Evolutionary conservation across 768 basidiomycete genomes (phyloP), one percentile per base, ranked within the genome.

Genomic region (Filobasidium floriforme): DNA sequence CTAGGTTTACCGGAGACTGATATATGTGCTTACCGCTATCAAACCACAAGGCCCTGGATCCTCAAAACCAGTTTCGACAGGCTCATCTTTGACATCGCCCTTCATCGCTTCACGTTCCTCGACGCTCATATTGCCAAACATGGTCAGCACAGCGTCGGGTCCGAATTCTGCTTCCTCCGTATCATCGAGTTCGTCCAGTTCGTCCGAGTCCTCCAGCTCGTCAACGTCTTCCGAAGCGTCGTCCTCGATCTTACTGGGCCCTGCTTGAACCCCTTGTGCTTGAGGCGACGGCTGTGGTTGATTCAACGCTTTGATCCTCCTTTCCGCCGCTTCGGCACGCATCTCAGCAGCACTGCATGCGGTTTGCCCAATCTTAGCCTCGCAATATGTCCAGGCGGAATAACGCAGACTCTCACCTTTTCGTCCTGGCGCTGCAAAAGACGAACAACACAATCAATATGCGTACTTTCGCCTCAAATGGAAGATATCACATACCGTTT

Each of bases 271-370:
- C 49, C 4, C 3, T 51, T 12, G 18, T 32, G 22, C 29, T 24
- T 22, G 55, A 15, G 14, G 2, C 15, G 29, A 49, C 18, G 46
- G 14, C 22, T 49, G 46, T 22, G 59, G 40, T 26, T 40, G 32
- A 5, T 7, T 60, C 40, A 60, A 11, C 5, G 59, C 41, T 26
- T 60, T 60, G 32, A 60, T 37, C 12, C 59, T 14, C 18, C n/a
- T n/a, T 43, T 60, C 59, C 5, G 41, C 41, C n/a, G 59, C 59
- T 18, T 60, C 59, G 15, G 59, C 59, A 5, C 59, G 28, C n/a
- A 40, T 2, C 40, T 60, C 59, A 4, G 32, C 32, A 41, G 59
- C 59, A 29, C 59, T 60, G 28, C 10, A 19, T n/a, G 29, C 7
- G 24, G 3, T 3, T 3, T 3, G 7, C 5, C 19, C n/a, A 26